Percentiles rank a stretch among this genome's conserved stretches.
These are phyloP conservation scores for Phytophthora colocasiae DNA, from an alignment of 352 stramenopile species.

Conservation along the genomic window DNA sequence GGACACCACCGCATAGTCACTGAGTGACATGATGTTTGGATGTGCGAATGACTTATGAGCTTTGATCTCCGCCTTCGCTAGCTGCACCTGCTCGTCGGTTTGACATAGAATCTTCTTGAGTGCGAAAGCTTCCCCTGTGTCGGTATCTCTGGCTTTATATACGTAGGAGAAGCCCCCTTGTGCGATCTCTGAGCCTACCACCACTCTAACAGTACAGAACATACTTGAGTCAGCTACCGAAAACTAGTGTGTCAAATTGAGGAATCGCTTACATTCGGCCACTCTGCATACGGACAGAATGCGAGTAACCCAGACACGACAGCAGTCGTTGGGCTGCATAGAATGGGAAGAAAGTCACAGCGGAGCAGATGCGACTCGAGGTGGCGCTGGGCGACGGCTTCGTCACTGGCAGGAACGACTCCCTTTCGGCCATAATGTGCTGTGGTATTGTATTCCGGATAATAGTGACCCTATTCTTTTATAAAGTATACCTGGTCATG, in stretches of 20 bases:
- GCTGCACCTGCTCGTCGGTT: constrained; percentile 79
- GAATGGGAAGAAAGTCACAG: constrained; percentile 67
- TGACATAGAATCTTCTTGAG: constrained; percentile 93
- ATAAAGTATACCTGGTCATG: not conserved
- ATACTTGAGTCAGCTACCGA: constrained; percentile 3
- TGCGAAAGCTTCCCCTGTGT: constrained; percentile 81
- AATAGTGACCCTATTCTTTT: no score
- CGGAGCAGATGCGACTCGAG: constrained; percentile 53
- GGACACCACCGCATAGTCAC: constrained; percentile 76
- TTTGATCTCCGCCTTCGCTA: constrained; percentile 86
- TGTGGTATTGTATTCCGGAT: no score
- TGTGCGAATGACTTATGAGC: constrained; percentile 77
- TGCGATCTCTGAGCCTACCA: constrained; percentile 70
- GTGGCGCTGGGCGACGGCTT: constrained; percentile 22
- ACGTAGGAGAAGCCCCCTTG: constrained; percentile 91
- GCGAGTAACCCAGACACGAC: constrained; percentile 76
- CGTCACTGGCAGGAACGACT: constrained; percentile 44
- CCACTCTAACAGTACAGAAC: constrained; percentile 47
- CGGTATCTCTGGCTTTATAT: constrained; percentile 73
- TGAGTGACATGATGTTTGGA: constrained; percentile 87
- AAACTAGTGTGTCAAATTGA: not conserved
- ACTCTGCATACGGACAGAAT: constrained; percentile 74
- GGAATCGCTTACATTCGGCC: constrained; percentile 64
- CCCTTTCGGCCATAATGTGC: constrained; percentile 31
- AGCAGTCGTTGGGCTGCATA: constrained; percentile 68